Base-by-base conservation (phyloP, 2,329 filamentous ascomycete genomes). In the Xylaria polymorpha region DNA sequence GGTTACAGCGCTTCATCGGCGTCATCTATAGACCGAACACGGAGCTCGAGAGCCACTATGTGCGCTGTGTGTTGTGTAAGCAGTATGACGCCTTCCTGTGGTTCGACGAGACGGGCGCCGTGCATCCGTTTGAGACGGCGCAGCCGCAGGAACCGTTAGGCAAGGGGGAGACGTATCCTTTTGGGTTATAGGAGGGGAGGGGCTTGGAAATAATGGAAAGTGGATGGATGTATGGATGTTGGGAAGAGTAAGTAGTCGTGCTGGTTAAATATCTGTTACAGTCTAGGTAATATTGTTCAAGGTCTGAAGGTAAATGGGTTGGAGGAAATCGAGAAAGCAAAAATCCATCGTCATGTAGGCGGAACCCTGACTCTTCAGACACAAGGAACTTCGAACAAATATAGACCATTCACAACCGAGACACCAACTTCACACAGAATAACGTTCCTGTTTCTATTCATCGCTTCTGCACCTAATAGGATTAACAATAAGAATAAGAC, bases 1-100 rank as follows among this genome's bases (percentile, higher is more conserved):
- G 80, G 55, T 74, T 86, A n/a, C 80, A 87, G 76, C 79, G 85
- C 12, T 86, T 86, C 70, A 87, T 87, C 53, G 85, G 85, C 0
- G 85, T 87, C 14, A 83, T 87, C 41, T 87, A 87, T 72, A 78
- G 81, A 3, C 84, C 84, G 3, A 77, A 79, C n/a, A 85, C 84
- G 0, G 85, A 87, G 74, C 74, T 81, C 8, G 75, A 80, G 67
- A 85, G 84, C 44, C 84, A 86, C 71, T 87, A 87, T 73, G 83
- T 83, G 9, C 74, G 79, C 22, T 81, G 83, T 0, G 77, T 81
- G 56, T 75, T 86, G 58, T 79, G 83, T 48, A 77, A 82, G 55
- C 85, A 87, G 76, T 83, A 86, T 65, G 85, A 86, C 72, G 83
- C 79, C 1, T 82, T 82, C 65, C 72, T 86, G 4, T 87, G 84